phyloP scores from a whole-genome alignment of 495 filamentous ascomycete genomes.

The Lichina pygmaea region DNA sequence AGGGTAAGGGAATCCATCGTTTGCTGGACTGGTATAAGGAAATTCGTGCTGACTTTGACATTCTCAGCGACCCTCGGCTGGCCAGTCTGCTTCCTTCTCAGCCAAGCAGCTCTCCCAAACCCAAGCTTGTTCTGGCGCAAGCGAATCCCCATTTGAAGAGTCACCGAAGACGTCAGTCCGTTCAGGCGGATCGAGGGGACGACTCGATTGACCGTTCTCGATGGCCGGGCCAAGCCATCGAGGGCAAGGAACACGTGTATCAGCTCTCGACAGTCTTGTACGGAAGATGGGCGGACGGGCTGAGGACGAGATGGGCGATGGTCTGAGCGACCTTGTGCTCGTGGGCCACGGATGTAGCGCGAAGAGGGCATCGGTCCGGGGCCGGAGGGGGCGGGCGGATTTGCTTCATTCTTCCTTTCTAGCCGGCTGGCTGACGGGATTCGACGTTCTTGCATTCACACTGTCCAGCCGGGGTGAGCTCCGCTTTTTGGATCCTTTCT shows the following conservation, averaged over 20 bases:
- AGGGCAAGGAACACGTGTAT: slow-evolving; percentile 78
- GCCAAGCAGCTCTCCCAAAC: slow-evolving; percentile 19
- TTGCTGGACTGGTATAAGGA: neutral
- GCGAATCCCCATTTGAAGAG: slow-evolving; percentile 68
- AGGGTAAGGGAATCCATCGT: slow-evolving; percentile 11
- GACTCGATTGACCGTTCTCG: slow-evolving; percentile 14
- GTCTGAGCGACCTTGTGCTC: slow-evolving; percentile 8
- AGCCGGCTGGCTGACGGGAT: no score
- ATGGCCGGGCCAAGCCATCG: slow-evolving; percentile 17
- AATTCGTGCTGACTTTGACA: no score
- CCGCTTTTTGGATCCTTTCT: no score
- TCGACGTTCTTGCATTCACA: no score
- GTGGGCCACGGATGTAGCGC: no score
- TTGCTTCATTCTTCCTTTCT: no score
- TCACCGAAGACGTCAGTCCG: slow-evolving; percentile 42
- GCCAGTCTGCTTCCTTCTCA: slow-evolving; percentile 12
- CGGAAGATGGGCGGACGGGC: slow-evolving; percentile 61
- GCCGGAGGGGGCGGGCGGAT: no score
- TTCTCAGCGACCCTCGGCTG: slow-evolving; percentile 22
- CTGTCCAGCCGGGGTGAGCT: no score
- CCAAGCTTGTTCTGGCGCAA: slow-evolving; percentile 49
- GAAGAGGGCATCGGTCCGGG: no score
- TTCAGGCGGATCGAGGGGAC: slow-evolving; percentile 16
- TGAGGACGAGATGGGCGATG: slow-evolving; percentile 52
- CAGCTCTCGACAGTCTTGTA: slow-evolving; percentile 78